phyloP scores from a whole-genome alignment of 1,139 yeast genomes.

The Saccharomyces pastorianus region DNA sequence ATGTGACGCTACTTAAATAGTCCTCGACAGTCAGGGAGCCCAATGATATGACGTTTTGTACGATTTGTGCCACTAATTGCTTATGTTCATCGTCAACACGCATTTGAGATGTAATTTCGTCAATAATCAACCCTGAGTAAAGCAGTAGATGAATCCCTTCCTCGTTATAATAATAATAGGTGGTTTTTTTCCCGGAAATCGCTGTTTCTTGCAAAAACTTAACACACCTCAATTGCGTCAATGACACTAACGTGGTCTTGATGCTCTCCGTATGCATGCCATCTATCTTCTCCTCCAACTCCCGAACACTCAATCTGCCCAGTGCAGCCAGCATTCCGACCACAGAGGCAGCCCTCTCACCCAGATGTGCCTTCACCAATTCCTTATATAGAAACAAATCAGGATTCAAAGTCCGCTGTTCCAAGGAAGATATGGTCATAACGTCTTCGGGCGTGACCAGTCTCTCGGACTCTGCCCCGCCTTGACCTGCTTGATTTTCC shows the following conservation, averaged over 20 bases:
- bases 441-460: constrained; percentile 7
- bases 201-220: constrained; percentile 43
- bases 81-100: constrained; percentile 35
- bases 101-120: constrained; percentile 34
- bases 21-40: constrained; percentile 60
- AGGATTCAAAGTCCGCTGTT: constrained; percentile 48
- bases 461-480: not conserved
- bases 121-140: constrained; percentile 71
- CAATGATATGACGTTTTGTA: constrained; percentile 59
- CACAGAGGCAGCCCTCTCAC: constrained; percentile 54
- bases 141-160: constrained; percentile 56
- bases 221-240: constrained; percentile 60
- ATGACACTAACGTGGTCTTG: constrained; percentile 52
- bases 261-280: constrained; percentile 38
- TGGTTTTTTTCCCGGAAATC: constrained; percentile 29
- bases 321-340: constrained; percentile 49
- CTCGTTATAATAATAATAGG: constrained; percentile 55
- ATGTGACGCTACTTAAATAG: constrained; percentile 38
- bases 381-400: constrained; percentile 49
- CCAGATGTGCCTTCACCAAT: constrained; percentile 48
- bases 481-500: not conserved
- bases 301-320: constrained; percentile 49
- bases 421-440: constrained; percentile 19
- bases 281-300: constrained; percentile 37
- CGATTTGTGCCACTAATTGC: constrained; percentile 47